Base-by-base conservation (phyloP, 2,329 filamentous ascomycete species). In the Coniella lustricola region DNA sequence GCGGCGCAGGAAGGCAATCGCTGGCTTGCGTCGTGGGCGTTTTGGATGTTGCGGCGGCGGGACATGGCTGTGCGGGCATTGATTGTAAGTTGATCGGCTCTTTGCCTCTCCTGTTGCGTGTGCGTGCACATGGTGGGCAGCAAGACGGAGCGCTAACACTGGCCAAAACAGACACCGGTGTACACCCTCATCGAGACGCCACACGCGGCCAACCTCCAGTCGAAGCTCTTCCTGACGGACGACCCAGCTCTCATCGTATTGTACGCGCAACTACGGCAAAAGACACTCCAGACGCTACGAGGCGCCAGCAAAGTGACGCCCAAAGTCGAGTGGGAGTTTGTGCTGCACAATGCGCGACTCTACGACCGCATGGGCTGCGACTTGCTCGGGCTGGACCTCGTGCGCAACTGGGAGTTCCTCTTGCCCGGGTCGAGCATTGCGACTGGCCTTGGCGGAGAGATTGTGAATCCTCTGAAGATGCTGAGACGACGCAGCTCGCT, bases 281-380 rank as follows among this genome's bases (percentile, higher is more conserved):
- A 84, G 67, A 89, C 85, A 0, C 68, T 90, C 1, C 88, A 94
- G 62, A 94, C 89, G 0, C 76, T 95, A 7, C 82, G 84, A 29
- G 90, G 90, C n/a, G 88, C 88, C 7, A 84, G 85, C 0, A 88
- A 89, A 65, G 76, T 95, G 16, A 84, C 82, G 2, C 84, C 87
- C 0, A 79, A 78, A 53, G 82, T 84, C 3, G 90, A 96, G 66
- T 95, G 88, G 87, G 81, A 86, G 29, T 95, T 96, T 62, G 82
- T 96, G 1, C 70, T 95, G 18, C 88, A 93, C 57, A 95, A 88
- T 46, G 88, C 90, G 14, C 76, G 82, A 46, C 72, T 93, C 16
- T 97, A 90, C 61, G 85, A 86, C 63, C 84, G 88, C 8, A 96
- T 93, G 90, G 91, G 93, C 3, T 95, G 93, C 61, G 91, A 96